Evolutionary conservation across 371 early-diverging fungal species (phyloP), one percentile per base, ranked within the genome.

Genomic region (Scutellospora calospora): DNA sequence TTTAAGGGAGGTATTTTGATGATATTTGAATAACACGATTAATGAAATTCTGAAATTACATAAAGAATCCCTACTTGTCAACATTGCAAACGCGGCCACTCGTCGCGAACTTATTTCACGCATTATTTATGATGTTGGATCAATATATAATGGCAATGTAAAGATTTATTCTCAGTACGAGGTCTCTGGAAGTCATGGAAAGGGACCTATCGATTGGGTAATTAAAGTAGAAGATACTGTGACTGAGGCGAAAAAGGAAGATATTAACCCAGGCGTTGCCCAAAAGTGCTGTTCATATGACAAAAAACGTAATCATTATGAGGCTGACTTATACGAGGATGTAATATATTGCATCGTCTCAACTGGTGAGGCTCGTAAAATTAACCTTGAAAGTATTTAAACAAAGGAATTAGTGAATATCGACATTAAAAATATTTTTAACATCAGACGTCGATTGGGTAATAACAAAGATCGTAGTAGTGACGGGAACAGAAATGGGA

Each of bases 281-380:
- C 65, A 65, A 31, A n/a, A 65, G 65, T 35, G 31, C 65, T 14
- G 65, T 65, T 0, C 31, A 65, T 0, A 16, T 65, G 3, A 16
- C 16, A 65, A 65, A 65, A 65, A 31, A 18, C 20, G 65, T 20
- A 65, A 12, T 33, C 5, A 3, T 65, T 18, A 38, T 29, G 65
- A 65, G 1, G 65, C 65, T 35, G 20, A 65, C 33, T 31, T 65
- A 20, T 8, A 33, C 2, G 35, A 31, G 20, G 35, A 33, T 18
- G 65, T 29, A 5, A 29, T 35, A 18, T 65, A 35, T n/a, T 18
- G 65, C 35, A 65, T 65, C 35, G 65, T 65, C 31, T 31, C 65
- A 65, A 65, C 65, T 16, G n/a, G 65, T 65, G n/a, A 65, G 25
- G 65, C 35, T 65, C 35, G 33, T 65, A 31, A 33, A 14, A 6